Evolutionary conservation across 805 yeast genomes (phyloP), one percentile per base, ranked within the genome.

Genomic region (Saccharomycopsis synnaedendra): DNA sequence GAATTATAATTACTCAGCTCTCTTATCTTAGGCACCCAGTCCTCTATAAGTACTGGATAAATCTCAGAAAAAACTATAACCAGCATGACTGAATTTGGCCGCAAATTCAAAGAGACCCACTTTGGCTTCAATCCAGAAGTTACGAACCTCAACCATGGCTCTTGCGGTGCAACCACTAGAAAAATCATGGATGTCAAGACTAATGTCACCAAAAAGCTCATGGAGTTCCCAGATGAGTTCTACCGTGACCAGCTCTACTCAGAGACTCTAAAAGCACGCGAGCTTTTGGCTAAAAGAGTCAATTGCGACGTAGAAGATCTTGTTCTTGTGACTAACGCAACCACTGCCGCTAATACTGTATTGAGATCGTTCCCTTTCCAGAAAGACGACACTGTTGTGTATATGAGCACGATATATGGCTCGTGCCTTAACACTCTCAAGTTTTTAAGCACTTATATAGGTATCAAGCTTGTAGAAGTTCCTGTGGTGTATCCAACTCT

Each of bases 61-160:
- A 19, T 19, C 19, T 19, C 19, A 19, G 19, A 19, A 19, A 19
- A 19, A 19, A 35, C 19, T 19, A 19, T 2, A 19, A 1, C 19
- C 19, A 19, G 2, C 2, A 19, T 19, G 19, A 19, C 19, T 19
- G 19, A 19, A 19, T 77, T 79, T 56, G 85, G 85, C 4, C 69
- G 67, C 48, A 56, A 61, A 7, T 71, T 78, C 57, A 68, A 72
- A 48, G 58, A 66, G n/a, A 61, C 69, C 48, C 65, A 75, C 57
- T 82, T 76, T 58, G 56, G 65, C 1, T 64, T 77, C 8, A 71
- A 63, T 33, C 55, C 64, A 1, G 66, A 60, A 3, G 65, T 67
- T 5, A 58, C 60, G 3, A 74, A 75, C 10, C 70, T 80, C 41
- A 82, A 82, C 60, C 80, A 80, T 57, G 87, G 87, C 5, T 73